Base-by-base conservation (phyloP, 148 eudicot genomes). In the Camellia granthamiana region DNA sequence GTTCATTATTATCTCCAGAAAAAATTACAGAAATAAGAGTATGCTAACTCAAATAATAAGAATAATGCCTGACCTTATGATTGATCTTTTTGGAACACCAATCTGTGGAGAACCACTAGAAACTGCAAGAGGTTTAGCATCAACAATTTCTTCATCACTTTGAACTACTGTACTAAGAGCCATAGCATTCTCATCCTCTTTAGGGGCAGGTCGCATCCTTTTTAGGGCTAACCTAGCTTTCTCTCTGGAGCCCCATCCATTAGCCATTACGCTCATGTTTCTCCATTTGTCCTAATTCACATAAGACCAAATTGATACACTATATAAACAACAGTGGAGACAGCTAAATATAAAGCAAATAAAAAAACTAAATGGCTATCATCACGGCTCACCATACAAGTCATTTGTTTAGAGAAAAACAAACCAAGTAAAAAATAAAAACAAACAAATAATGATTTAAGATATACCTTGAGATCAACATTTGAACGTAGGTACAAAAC, bases 231-330 rank as follows among this genome's bases (percentile, higher is more conserved):
- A 74, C 87, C 89, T 92, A 51, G 91, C 89, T 85, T 93, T 93
- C 69, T 93, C 99, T 83, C 97, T 81, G 18, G 92, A 87, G 18
- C 98, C 93, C 84, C 87, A 87, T 76, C 93, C 95, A 80, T 80
- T 90, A 19, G 91, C 86, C 92, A 92, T 94, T 67, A 94, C 98
- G 80, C 97, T 91, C 95, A 94, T 88, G 85, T 94, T 94, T 90
- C 98, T 90, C 98, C 99, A 96, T 85, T 96, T 96, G 87, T 96
- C 99, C 99, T 96, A 75, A 75, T 82, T 67, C 69, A 67, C 55
- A 74, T 47, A 5, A 82, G 74, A 60, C 19, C 42, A 11, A 63
- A 16, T n/a, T 79, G 2, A 23, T 59, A 52, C 23, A 65, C 18
- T 19, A 61, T 30, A 54, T 19, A 82, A 59, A 51, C 42, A 13